Conservation (phyloP, 371 early-diverging fungal genomes). For the Nematocida sp. region DNA sequence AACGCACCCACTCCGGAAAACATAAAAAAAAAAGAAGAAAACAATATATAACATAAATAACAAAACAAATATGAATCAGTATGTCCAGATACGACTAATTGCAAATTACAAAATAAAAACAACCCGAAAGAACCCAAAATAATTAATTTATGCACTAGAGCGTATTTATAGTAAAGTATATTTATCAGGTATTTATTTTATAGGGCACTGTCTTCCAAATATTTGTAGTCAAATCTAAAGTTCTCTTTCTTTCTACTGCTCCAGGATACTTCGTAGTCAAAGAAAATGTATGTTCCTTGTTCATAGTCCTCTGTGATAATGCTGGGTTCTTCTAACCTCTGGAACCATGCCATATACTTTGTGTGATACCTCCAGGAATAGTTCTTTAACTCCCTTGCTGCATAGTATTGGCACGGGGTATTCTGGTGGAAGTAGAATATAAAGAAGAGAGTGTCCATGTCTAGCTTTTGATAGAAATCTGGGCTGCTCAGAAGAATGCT, state of each 20-base stretch:
- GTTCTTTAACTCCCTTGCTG: conserved; percentile 87
- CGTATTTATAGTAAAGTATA: not conserved
- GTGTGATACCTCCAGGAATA: conserved; percentile 97
- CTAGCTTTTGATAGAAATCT: conserved; percentile 75
- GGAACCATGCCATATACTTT: conserved; percentile 96
- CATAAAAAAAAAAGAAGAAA: conserved; percentile 3
- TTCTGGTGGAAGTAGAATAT: conserved; percentile 94
- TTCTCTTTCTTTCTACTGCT: conserved; percentile 89
- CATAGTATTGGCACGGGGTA: conserved; percentile 88
- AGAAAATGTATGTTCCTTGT: conserved; percentile 93
- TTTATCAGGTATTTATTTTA: conserved; percentile 38
- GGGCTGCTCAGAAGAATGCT: conserved; percentile 61
- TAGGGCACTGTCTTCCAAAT: conserved; percentile 63
- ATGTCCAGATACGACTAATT: too few relatives aligned
- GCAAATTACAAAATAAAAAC: too few relatives aligned
- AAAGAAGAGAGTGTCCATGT: conserved; percentile 90
- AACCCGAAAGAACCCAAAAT: too few relatives aligned
- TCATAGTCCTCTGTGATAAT: conserved; percentile 92
- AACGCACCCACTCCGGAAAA: not conserved
- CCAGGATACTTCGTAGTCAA: conserved; percentile 96
- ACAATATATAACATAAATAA: not conserved
- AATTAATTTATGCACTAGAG: not conserved
- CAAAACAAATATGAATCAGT: too few relatives aligned
- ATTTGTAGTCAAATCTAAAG: conserved; percentile 73
- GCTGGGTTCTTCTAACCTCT: conserved; percentile 91